phyloP scores from a whole-genome alignment of 1,139 yeast species.

The Diutina mesorugosa region DNA sequence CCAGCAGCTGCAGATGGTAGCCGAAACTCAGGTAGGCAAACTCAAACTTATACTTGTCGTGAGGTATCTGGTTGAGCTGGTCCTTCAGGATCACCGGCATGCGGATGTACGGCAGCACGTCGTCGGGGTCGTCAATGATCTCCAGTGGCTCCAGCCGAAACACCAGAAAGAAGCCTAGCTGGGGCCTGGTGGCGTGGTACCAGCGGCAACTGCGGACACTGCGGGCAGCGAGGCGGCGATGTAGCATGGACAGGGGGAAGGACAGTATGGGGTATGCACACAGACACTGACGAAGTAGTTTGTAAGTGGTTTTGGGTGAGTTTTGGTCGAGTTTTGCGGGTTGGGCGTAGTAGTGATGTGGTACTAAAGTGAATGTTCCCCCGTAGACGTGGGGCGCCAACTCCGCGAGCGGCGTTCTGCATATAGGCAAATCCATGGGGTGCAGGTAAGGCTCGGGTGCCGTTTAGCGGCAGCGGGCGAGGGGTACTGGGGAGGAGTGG shows the following conservation, averaged over 20 bases:
- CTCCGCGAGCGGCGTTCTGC: background rate
- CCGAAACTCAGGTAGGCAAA: constrained; percentile 36
- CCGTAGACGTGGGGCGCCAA: background rate
- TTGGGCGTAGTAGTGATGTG: background rate
- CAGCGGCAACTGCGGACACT: background rate
- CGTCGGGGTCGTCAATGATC: constrained; percentile 1
- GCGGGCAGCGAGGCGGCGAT: background rate
- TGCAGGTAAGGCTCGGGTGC: background rate
- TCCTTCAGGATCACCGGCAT: background rate
- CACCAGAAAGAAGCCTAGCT: background rate
- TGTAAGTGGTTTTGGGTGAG: background rate
- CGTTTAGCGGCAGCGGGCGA: too few species aligned
- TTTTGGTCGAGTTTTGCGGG: background rate
- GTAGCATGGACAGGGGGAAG: background rate
- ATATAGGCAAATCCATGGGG: background rate
- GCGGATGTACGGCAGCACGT: background rate
- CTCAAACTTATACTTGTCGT: constrained; percentile 31
- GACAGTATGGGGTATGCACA: background rate
- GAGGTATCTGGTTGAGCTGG: constrained; percentile 11
- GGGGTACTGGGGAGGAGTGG: too few species aligned
- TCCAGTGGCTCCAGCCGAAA: constrained; percentile 1
- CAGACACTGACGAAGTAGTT: background rate
- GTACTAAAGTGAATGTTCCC: background rate
- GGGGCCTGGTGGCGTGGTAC: background rate
- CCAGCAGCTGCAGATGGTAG: constrained; percentile 28